Evolutionary conservation across 78 protist species (phyloP).

Genomic region (Corallochytrium limacisporum): DNA sequence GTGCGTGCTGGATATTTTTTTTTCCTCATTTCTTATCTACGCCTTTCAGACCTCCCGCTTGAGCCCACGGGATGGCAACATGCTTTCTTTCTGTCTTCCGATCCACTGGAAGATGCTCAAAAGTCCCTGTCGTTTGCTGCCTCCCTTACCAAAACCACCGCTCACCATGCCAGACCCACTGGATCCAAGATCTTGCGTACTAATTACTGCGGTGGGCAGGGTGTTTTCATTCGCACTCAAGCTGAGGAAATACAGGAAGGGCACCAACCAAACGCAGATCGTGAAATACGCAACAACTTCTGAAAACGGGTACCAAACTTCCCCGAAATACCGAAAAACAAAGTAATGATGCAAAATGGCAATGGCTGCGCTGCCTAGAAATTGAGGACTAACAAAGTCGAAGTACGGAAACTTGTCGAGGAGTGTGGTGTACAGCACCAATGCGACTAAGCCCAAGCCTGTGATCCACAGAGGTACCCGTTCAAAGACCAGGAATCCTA

Average conservation of each 20-base stretch:
- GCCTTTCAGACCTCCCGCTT: too few relatives aligned
- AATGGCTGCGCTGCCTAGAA: background rate
- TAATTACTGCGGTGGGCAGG: too few relatives aligned
- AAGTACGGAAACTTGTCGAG: background rate
- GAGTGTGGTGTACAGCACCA: background rate
- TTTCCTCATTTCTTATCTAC: too few relatives aligned
- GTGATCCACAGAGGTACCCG: background rate
- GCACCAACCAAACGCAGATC: conserved; percentile 12
- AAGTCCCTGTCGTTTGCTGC: too few relatives aligned
- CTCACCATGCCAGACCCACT: too few relatives aligned
- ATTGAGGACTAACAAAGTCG: background rate
- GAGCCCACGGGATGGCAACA: too few relatives aligned
- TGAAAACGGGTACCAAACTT: background rate
- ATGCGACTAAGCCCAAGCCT: background rate
- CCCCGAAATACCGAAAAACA: background rate
- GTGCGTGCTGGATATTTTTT: too few relatives aligned
- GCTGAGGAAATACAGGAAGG: conserved; percentile 11
- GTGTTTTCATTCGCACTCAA: conserved; percentile 3
- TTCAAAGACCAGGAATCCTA: too few relatives aligned
- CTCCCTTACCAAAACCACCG: too few relatives aligned
- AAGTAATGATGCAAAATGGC: background rate
- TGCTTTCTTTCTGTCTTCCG: too few relatives aligned
- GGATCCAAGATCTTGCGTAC: too few relatives aligned
- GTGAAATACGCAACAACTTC: background rate
- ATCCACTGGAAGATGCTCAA: too few relatives aligned